phyloP scores from a whole-genome alignment of 306 rosid genomes.

The Cicer bijugum region DNA sequence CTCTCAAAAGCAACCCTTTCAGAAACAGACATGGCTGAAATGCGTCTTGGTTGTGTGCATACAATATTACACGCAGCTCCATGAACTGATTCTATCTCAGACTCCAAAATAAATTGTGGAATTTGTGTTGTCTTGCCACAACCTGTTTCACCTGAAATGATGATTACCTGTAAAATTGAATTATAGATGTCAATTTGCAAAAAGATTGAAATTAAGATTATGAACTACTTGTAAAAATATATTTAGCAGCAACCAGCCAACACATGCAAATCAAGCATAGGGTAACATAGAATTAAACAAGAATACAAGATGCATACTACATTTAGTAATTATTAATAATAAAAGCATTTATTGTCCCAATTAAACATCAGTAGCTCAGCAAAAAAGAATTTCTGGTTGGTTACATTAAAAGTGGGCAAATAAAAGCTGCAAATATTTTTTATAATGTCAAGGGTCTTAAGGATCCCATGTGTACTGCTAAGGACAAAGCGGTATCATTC shows the following conservation, averaged over 20 bases:
- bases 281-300: slow-evolving; percentile 23
- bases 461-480: slow-evolving; percentile 3
- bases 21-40: slow-evolving; percentile 95
- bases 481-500: not conserved
- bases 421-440: slow-evolving; percentile 11
- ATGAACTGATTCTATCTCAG: slow-evolving; percentile 70
- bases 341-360: slow-evolving; percentile 1
- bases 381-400: slow-evolving; percentile 13
- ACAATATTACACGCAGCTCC: slow-evolving; percentile 87
- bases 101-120: slow-evolving; percentile 94
- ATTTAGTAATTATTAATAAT: not conserved
- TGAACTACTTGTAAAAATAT: slow-evolving; percentile 30
- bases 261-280: slow-evolving; percentile 17
- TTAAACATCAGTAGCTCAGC: not conserved
- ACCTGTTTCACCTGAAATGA: slow-evolving; percentile 96
- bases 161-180: slow-evolving; percentile 64
- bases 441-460: slow-evolving; percentile 13
- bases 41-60: slow-evolving; percentile 97
- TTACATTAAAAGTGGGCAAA: not conserved
- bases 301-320: not conserved
- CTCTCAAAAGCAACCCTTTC: slow-evolving; percentile 94
- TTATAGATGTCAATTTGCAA: slow-evolving; percentile 2
- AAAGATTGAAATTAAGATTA: slow-evolving; percentile 10
- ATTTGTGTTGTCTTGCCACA: slow-evolving; percentile 99
- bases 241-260: slow-evolving; percentile 28